Conservation (phyloP, 2,329 filamentous ascomycete genomes). For the Alternaria triticina region DNA sequence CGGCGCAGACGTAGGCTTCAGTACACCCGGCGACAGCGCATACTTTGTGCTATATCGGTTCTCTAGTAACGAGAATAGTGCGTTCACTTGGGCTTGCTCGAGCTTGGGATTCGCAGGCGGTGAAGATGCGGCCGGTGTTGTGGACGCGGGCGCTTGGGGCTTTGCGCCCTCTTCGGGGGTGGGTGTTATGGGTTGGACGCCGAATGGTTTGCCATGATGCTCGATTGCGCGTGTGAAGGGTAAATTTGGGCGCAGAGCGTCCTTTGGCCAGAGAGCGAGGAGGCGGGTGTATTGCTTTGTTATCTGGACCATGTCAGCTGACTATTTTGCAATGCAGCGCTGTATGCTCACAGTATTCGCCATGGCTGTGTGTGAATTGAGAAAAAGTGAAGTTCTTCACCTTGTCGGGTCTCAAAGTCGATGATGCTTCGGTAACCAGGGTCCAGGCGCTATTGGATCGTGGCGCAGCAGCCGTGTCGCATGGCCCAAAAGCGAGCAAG, state of each 20-base stretch:
- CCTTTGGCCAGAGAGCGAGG: slow-evolving; percentile 57
- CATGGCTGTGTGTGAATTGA: slow-evolving; percentile 18
- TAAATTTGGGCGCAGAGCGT: slow-evolving; percentile 57
- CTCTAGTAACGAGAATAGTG: slow-evolving; percentile 66
- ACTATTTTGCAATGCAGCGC: neutral
- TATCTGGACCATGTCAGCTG: slow-evolving; percentile 30
- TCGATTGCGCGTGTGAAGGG: slow-evolving; percentile 54
- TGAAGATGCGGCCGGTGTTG: slow-evolving; percentile 13
- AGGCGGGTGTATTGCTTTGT: slow-evolving; percentile 59
- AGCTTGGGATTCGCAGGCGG: slow-evolving; percentile 23
- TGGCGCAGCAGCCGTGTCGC: slow-evolving; percentile 10
- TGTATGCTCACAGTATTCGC: slow-evolving; percentile 17
- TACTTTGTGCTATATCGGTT: slow-evolving; percentile 60
- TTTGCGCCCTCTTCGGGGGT: slow-evolving; percentile 17
- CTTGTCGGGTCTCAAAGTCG: slow-evolving; percentile 5
- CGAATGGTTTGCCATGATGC: slow-evolving; percentile 44
- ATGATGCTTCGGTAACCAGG: slow-evolving; percentile 15
- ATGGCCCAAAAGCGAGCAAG: slow-evolving; percentile 4
- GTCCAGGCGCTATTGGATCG: slow-evolving; percentile 1
- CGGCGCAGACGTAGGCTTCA: slow-evolving; percentile 43
- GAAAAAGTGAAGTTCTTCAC: neutral
- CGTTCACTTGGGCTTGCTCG: slow-evolving; percentile 60
- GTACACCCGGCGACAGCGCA: slow-evolving; percentile 31
- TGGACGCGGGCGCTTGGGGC: slow-evolving; percentile 11
- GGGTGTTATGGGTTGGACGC: slow-evolving; percentile 34